Evolutionary conservation across 352 stramenopile genomes (phyloP), one percentile per base, ranked within the genome.

Genomic region (Pythium grandisporangium): DNA sequence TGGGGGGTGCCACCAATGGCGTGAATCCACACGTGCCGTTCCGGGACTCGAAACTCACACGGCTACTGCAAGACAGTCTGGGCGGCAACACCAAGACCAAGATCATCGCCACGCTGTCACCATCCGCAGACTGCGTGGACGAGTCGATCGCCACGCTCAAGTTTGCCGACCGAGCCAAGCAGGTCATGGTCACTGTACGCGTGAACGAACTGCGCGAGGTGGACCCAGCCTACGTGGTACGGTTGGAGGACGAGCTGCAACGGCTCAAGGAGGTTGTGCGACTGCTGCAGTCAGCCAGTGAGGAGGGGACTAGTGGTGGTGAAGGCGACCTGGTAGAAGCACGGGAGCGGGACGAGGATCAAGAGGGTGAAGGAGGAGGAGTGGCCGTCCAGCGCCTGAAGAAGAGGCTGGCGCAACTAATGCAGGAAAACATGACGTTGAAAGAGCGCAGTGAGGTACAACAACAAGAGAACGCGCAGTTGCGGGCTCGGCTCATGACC

Each of bases 141-240:
- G 88, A 97, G 54, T 95, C 78, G 6, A 91, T 97, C 24, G 94
- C 85, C n/a, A 97, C 90, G 24, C 68, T 97, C 16, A 94, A 95
- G 54, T 97, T 97, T 50, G 89, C 87, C 5, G 89, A 96, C 48
- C 69, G 89, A 17, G 87, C 87, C 12, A 96, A 96, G 63, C 81
- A 90, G 37, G 85, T 96, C 1, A 94, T 95, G 83, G 63, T 88
- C 4, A 79, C 68, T 13, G 78, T 94, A 21, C 67, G 78, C 4
- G 55, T 93, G 2, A 95, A 96, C 36, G 80, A 94, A 39, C 67
- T 85, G 38, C 75, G 77, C 8, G 75, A 84, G 34, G 84, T 96
- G 33, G 82, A 95, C 40, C 71, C 78, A 16, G 78, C 74, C 7
- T 87, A 95, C 39, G 88, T 96, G 3, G 67, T 93, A 43, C 88